A percentile compares a stretch with the other conserved stretches of the same genome.
phyloP scores from a whole-genome alignment of 495 filamentous ascomycete genomes.

The Penicillium ucsense region DNA sequence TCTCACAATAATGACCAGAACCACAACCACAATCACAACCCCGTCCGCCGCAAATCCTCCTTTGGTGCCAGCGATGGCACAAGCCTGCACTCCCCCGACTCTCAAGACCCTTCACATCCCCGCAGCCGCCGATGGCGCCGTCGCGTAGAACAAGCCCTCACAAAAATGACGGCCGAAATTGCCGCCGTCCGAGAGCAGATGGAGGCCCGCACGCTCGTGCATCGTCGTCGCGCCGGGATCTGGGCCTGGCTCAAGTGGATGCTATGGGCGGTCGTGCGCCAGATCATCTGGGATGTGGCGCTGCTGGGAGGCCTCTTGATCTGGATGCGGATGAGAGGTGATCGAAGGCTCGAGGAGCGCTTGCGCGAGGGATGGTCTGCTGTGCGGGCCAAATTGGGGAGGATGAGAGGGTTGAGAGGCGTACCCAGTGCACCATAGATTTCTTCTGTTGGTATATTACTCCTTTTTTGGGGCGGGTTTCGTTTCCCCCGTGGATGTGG shows the following conservation, averaged over 20 bases:
- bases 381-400: conserved; percentile 48
- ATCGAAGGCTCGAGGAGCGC: conserved; percentile 68
- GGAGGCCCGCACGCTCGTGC: conserved; percentile 42
- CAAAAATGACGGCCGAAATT: conserved; percentile 85
- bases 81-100: conserved; percentile 5
- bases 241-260: conserved; percentile 65
- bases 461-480: background rate
- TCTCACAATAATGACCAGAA: conserved; percentile 4
- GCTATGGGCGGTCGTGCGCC: conserved; percentile 60
- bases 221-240: conserved; percentile 41
- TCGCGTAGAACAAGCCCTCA: conserved; percentile 76
- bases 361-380: conserved; percentile 54
- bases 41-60: conserved; percentile 6
- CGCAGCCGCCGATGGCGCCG: conserved; percentile 55
- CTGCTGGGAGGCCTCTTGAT: conserved; percentile 61
- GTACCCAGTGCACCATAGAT: conserved; percentile 16
- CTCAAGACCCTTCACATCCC: conserved; percentile 2
- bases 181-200: conserved; percentile 91
- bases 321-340: conserved; percentile 71
- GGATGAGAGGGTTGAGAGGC: conserved; percentile 26
- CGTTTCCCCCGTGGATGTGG: too few relatives aligned
- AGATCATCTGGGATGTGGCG: conserved; percentile 61
- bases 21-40: conserved; percentile 1
- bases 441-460: background rate
- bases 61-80: conserved; percentile 3